A percentile compares a stretch with the other conserved stretches of the same genome.
Evolutionary conservation across 2,329 filamentous ascomycete species (phyloP).

Genomic region (Chrysosphaeria jannelii): DNA sequence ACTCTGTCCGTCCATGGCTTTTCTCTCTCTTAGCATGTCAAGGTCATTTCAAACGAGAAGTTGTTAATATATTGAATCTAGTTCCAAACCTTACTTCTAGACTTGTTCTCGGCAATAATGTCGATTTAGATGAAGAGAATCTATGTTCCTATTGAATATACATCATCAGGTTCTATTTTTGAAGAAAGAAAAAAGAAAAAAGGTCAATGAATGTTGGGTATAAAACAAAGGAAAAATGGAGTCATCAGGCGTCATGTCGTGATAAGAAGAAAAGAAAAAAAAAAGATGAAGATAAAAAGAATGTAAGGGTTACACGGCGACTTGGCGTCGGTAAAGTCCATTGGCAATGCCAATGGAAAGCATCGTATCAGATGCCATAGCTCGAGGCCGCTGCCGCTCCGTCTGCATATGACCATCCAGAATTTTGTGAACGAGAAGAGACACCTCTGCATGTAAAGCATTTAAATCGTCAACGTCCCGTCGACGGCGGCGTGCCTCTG

Average conservation of each 20-base stretch:
- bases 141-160: background rate
- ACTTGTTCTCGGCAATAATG: no score
- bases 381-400: slow-evolving; percentile 1
- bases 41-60: no score
- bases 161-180: no score
- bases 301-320: slow-evolving; percentile 1
- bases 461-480: slow-evolving; percentile 13
- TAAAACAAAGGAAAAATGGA: slow-evolving; percentile 1
- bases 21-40: no score
- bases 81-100: no score
- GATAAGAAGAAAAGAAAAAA: background rate
- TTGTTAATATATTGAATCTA: background rate
- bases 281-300: background rate
- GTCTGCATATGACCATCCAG: slow-evolving; percentile 14
- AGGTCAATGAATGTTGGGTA: background rate
- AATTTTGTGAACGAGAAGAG: slow-evolving; percentile 20
- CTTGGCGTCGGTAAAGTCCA: background rate
- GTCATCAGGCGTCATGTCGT: background rate
- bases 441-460: slow-evolving; percentile 17
- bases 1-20: background rate
- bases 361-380: no score
- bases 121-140: background rate
- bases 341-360: background rate
- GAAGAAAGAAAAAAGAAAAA: background rate
- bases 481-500: slow-evolving; percentile 8